Conservation (phyloP, 192 early-diverging fungal genomes). For the Jimgerdemannia flammicorona region DNA sequence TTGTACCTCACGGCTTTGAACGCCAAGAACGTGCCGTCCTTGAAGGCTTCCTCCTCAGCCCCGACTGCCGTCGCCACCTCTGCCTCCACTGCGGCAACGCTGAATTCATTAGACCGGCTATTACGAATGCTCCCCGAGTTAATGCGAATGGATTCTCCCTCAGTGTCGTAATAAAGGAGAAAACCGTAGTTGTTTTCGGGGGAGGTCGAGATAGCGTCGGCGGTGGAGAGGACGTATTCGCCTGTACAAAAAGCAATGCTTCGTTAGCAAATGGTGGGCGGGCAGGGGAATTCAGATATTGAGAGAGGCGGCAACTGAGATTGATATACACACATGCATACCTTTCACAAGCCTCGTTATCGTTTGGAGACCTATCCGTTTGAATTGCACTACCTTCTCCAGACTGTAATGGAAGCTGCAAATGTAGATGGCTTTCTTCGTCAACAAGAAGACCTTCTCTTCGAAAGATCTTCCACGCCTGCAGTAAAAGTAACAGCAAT, state of each 20-base stretch:
- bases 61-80: background rate
- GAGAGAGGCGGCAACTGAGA: too few relatives aligned
- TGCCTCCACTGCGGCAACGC: slow-evolving; percentile 3
- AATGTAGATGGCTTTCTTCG: slow-evolving; percentile 60
- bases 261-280: background rate
- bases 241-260: background rate
- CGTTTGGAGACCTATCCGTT: slow-evolving; percentile 51
- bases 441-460: slow-evolving; percentile 65
- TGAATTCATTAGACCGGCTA: slow-evolving; percentile 23
- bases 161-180: slow-evolving; percentile 33
- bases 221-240: slow-evolving; percentile 39
- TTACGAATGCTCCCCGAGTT: slow-evolving; percentile 51
- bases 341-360: slow-evolving; percentile 54
- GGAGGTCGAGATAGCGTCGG: slow-evolving; percentile 25
- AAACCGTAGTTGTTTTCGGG: slow-evolving; percentile 51
- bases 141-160: slow-evolving; percentile 43
- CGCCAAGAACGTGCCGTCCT: slow-evolving; percentile 16
- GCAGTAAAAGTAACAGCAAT: background rate
- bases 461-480: slow-evolving; percentile 35
- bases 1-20: slow-evolving; percentile 41
- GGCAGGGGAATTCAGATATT: too few relatives aligned
- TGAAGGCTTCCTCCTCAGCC: slow-evolving; percentile 2
- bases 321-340: background rate
- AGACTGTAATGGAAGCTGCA: slow-evolving; percentile 66
- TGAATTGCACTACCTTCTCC: slow-evolving; percentile 65